A percentile compares a stretch with the other conserved stretches of the same genome.
These are phyloP conservation scores for Rostrohypoxylon terebratum DNA, from an alignment of 495 filamentous ascomycete species.

Conservation along the genomic window DNA sequence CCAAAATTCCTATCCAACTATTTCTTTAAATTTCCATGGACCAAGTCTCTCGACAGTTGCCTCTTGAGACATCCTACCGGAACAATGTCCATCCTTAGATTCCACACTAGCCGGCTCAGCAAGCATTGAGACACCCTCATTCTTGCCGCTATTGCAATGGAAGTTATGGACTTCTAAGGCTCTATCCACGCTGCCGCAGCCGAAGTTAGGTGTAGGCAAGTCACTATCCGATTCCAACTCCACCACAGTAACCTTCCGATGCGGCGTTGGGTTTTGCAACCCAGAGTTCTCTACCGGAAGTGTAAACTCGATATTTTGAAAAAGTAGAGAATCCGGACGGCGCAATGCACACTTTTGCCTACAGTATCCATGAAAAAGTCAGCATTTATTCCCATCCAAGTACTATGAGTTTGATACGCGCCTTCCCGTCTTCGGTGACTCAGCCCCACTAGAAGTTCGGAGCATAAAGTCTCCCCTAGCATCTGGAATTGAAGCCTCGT, in stretches of 20 bases:
- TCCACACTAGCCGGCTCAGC: slow-evolving; percentile 5
- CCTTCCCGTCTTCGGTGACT: slow-evolving; percentile 17
- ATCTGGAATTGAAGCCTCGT: background rate
- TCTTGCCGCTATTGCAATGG: background rate
- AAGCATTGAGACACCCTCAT: background rate
- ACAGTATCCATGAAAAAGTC: background rate
- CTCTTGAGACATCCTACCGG: slow-evolving; percentile 9
- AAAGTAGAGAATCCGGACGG: slow-evolving; percentile 29
- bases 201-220: background rate
- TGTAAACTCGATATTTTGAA: slow-evolving; percentile 45
- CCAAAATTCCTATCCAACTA: background rate
- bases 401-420: background rate
- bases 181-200: background rate
- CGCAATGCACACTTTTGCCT: slow-evolving; percentile 21
- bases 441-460: background rate
- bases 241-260: slow-evolving; percentile 46
- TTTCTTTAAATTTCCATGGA: background rate
- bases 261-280: slow-evolving; percentile 19
- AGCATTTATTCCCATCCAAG: background rate
- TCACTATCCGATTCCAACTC: slow-evolving; percentile 26
- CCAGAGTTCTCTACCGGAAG: slow-evolving; percentile 21
- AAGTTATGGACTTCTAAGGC: background rate
- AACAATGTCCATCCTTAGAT: background rate
- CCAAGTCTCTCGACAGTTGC: slow-evolving; percentile 15
- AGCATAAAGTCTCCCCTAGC: background rate